Conservation (phyloP, 169 alveolate species). For the Plasmodium adleri region DNA sequence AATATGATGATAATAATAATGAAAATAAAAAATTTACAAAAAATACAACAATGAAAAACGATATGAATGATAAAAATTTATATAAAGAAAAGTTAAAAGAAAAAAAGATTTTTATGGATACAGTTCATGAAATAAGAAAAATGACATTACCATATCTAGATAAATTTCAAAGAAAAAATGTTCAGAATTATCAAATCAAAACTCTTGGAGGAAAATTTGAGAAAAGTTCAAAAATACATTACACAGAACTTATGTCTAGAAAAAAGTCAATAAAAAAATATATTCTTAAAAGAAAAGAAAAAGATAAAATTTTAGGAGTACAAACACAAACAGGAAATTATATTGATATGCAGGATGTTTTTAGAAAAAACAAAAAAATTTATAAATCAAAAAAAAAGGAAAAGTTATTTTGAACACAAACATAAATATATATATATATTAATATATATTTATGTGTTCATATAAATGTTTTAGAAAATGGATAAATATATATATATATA, state of each 20-base stretch:
- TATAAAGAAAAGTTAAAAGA: constrained; percentile 28
- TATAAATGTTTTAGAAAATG: no score
- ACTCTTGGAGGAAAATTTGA: constrained; percentile 65
- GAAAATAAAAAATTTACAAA: constrained; percentile 3
- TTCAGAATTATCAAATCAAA: constrained; percentile 58
- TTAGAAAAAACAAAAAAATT: constrained; percentile 24
- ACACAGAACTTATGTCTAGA: constrained; percentile 81
- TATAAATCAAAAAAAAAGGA: neutral
- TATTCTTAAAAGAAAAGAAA: constrained; percentile 77
- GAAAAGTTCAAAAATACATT: constrained; percentile 80
- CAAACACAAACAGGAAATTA: constrained; percentile 27
- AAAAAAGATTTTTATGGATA: constrained; percentile 42
- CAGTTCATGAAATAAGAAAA: constrained; percentile 59
- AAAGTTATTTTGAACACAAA: constrained; percentile 10
- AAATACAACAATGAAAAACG: constrained; percentile 34
- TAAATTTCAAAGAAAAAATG: constrained; percentile 67
- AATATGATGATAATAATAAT: no score
- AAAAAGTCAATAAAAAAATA: constrained; percentile 79
- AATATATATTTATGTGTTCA: no score
- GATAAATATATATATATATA: no score
- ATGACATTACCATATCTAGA: constrained; percentile 41
- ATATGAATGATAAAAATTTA: constrained; percentile 12
- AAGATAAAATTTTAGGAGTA: constrained; percentile 68
- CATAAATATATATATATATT: no score
- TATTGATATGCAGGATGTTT: constrained; percentile 54